A percentile compares a stretch with the other conserved stretches of the same genome.
phyloP scores from a whole-genome alignment of 208 protist genomes.

The Trichomonas gallinae region DNA sequence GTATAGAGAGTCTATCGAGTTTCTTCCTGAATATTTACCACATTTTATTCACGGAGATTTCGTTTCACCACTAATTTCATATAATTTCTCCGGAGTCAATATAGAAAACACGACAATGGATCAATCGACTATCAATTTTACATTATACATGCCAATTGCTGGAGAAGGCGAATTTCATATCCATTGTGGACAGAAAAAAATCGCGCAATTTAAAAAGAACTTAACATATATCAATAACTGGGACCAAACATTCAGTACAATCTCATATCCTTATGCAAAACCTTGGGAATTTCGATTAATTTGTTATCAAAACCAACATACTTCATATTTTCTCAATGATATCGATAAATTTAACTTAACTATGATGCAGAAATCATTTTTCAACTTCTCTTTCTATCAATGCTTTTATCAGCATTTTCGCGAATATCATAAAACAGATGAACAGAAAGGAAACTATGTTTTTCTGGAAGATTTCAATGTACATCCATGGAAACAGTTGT shows the following conservation, averaged over 20 bases:
- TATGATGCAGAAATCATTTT: not conserved
- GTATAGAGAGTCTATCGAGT: not conserved
- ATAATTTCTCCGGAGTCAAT: not conserved
- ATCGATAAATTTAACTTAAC: not conserved
- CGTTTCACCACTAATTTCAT: not conserved
- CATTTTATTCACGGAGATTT: not conserved
- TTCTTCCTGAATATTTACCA: not conserved
- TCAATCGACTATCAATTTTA: not conserved
- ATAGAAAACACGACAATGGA: not conserved
- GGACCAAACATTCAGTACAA: not conserved
- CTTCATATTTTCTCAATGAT: not conserved
- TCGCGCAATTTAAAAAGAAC: not conserved
- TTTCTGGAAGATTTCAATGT: not conserved
- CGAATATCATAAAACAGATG: not conserved
- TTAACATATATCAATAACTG: not conserved
- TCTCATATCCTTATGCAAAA: not conserved
- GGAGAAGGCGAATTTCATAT: not conserved
- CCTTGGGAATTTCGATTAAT: not conserved
- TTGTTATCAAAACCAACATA: not conserved
- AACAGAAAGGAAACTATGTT: not conserved
- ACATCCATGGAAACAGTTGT: not conserved
- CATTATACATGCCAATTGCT: not conserved
- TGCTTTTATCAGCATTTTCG: not conserved
- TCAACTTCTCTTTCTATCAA: not conserved
- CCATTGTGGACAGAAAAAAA: not conserved